Evolutionary conservation across 805 yeast genomes (phyloP), one percentile per base, ranked within the genome.

Genomic region (Groenewaldozyma tartarivorans): DNA sequence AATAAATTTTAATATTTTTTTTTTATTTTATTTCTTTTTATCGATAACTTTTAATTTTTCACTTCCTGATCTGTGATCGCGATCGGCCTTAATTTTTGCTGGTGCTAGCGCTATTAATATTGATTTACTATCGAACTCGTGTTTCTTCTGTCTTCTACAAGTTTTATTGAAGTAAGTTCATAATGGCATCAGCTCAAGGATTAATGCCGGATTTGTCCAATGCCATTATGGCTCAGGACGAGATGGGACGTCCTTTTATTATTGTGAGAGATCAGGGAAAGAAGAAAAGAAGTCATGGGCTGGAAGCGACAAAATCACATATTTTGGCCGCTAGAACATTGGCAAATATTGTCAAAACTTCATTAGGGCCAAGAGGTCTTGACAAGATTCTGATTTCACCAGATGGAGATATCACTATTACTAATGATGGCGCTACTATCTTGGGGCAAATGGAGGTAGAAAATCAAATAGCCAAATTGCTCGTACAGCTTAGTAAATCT

Each of bases 171-270:
- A 11, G 30, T 13, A 13, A 11, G 7, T 9, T n/a, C 41, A 42
- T 17, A 17, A 45, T 45, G 48, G 48, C 48, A 13, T 42, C 45
- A 35, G 53, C 49, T 40, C 45, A 41, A 18, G 53, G 51, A 55
- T 51, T 55, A 19, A 73, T 77, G 82, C 95, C 96, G 32, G 98
- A 92, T 62, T 70, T 92, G 74, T 88, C 97, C 52, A 92, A 94
- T 57, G 98, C 98, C 64, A 87, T 92, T 54, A 86, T 92, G 69
- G 97, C 98, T 3, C 98, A 90, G 64, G 99, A 92, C 62, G 99
- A 92, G 64, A 85, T 83, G 88, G 99, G 99, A 17, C 80, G 98
- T 64, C 99, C 99, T 17, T 86, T 92, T 61, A 90, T 92, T 58
- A 92, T 92, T 60, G 99, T 92, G 40, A 78, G 92, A 60, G 99